Percentiles rank a stretch among this genome's conserved stretches.
These are phyloP conservation scores for Friedmanniomyces simplex DNA, from an alignment of 495 filamentous ascomycete genomes.

Conservation along the genomic window DNA sequence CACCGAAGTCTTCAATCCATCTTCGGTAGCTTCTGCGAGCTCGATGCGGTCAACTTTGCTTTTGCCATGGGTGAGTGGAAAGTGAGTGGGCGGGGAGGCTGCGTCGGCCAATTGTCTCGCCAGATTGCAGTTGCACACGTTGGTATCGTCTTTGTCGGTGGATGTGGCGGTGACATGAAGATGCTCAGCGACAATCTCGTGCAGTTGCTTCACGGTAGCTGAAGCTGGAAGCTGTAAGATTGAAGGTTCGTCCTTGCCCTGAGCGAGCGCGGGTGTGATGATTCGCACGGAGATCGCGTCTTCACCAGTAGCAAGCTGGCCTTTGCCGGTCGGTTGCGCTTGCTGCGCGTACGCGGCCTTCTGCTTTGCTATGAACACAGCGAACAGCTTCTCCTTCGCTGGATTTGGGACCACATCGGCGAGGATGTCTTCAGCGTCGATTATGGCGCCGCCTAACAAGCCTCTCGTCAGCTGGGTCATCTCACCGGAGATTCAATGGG, in stretches of 20 bases:
- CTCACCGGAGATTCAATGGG: neutral
- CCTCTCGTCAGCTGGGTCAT: neutral
- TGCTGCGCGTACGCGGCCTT: neutral
- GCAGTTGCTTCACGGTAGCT: constrained; percentile 7
- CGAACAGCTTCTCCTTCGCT: constrained; percentile 15
- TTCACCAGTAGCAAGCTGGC: neutral
- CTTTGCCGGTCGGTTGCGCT: neutral
- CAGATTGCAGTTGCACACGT: constrained; percentile 27
- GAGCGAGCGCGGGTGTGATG: constrained; percentile 16
- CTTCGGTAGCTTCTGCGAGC: neutral
- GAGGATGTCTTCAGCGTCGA: constrained; percentile 18
- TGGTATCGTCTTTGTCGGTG: neutral
- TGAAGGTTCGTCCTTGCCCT: neutral
- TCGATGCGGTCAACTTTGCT: constrained; percentile 13
- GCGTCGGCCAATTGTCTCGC: constrained; percentile 20
- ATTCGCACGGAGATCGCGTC: constrained; percentile 13
- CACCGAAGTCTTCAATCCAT: neutral
- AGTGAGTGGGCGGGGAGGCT: constrained; percentile 1
- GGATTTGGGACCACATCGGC: constrained; percentile 13
- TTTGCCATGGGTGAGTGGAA: constrained; percentile 17
- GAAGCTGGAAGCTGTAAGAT: neutral
- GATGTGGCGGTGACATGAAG: constrained; percentile 3
- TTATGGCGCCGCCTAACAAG: constrained; percentile 11
- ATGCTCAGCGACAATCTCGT: constrained; percentile 11
- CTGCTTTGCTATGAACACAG: constrained; percentile 6